Percentiles rank a stretch among this genome's conserved stretches.
These are phyloP conservation scores for Gracilaria domingensis DNA, from an alignment of 23 red algal genomes.

Conservation along the genomic window DNA sequence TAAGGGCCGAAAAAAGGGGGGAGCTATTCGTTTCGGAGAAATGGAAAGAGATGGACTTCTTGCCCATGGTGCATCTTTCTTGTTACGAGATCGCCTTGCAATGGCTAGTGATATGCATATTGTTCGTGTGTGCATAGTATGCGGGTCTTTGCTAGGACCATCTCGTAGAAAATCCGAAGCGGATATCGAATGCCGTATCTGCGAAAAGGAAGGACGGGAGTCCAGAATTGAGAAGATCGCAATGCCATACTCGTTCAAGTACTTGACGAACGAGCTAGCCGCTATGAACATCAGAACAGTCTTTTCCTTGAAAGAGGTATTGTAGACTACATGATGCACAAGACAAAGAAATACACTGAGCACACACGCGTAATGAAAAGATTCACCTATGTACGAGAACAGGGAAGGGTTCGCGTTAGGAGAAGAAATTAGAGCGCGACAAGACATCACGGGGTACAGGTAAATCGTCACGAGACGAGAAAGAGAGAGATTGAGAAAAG, in stretches of 20 bases:
- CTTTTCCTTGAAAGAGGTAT: constrained; percentile 64
- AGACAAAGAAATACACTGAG: neutral
- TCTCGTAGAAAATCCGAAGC: constrained; percentile 18
- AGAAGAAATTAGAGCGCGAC: neutral
- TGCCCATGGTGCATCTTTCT: constrained; percentile 88
- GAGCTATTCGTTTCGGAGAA: constrained; percentile 98
- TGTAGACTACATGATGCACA: constrained; percentile 27
- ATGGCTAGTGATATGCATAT: constrained; percentile 88
- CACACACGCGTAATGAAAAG: too few relatives aligned
- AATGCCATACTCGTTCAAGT: constrained; percentile 96
- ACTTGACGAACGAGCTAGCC: constrained; percentile 89
- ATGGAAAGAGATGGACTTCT: constrained; percentile 98
- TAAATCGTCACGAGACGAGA: neutral
- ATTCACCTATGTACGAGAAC: neutral
- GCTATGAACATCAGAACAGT: constrained; percentile 97
- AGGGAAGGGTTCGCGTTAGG: neutral
- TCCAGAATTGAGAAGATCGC: constrained; percentile 42
- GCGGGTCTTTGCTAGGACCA: constrained; percentile 84
- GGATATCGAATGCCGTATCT: constrained; percentile 10
- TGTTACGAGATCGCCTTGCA: constrained; percentile 86
- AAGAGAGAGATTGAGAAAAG: too few relatives aligned
- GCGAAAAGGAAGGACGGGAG: constrained; percentile 5
- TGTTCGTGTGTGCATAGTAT: constrained; percentile 74
- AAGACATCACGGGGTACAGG: constrained; percentile 10
- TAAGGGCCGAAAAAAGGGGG: constrained; percentile 88